Base-by-base conservation (phyloP, 371 early-diverging fungal genomes). In the Apophysomyces variabilis region DNA sequence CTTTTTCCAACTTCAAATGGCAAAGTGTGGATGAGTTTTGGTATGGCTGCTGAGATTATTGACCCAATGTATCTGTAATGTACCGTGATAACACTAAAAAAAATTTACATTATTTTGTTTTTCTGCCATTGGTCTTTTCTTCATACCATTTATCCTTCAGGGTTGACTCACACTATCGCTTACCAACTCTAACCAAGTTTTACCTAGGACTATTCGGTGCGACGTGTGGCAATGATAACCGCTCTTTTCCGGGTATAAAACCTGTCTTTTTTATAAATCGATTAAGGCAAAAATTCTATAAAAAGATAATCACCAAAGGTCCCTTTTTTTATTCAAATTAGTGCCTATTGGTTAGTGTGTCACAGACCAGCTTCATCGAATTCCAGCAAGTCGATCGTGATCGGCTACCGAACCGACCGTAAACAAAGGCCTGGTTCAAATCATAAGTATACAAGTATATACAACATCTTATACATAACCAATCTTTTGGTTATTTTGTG, bases 201-300 rank as follows among this genome's bases (percentile, higher is more conserved):
- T 21, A 13, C 8, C 41, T 11, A 41, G 13, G 11, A 1, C 6
- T 11, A 11, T 41, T 41, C 13, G 41, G 41, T 41, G 41, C 41
- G 41, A 41, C 41, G 41, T 41, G 13, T 1, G 54, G n/a, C 21
- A 50, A 16, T 11, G 21, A n/a, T 8, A 9, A 45, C 21, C 54
- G 21, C 21, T 26, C 54, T 50, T 50, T 50, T 50, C 54, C 54
- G 54, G 54, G 54, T 50, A 50, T 50, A 50, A 21, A 50, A 50
- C 32, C 32, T 26, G 32, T 26, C 32, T 26, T 26, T 26, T 26
- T 47, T 21, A 11, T 8, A 9, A 21, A 9, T 50, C 21, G 54
- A 50, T 50, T 50, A 50, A 50, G 54, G 54, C 32, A 50, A 50
- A 50, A 50, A n/a, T 50, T 50, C 54, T 50, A 50, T 50, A 50